Evolutionary conservation across 306 rosid species (phyloP).

Genomic region (Gastrolobium bilobum): DNA sequence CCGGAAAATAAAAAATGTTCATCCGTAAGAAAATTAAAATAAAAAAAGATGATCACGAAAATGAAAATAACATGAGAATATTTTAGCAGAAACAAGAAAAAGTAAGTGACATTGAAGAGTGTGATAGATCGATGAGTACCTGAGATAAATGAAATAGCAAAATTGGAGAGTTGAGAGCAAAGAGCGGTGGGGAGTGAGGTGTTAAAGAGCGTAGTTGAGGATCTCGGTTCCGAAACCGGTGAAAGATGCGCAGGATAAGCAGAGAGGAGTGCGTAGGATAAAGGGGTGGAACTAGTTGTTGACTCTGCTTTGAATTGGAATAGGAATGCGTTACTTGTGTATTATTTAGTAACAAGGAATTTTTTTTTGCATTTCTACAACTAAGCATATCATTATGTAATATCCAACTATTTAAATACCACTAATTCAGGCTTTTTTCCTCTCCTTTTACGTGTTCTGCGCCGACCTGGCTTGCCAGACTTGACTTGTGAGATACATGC

Average conservation of each 20-base stretch:
- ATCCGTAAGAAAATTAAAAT: background rate
- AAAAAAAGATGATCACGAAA: background rate
- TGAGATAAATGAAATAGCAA: constrained; percentile 39
- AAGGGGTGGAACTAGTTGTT: constrained; percentile 38
- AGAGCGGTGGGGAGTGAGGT: constrained; percentile 8
- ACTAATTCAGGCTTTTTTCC: constrained; percentile 10
- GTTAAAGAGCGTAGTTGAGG: constrained; percentile 39
- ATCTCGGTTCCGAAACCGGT: constrained; percentile 54
- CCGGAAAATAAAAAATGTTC: constrained; percentile 7
- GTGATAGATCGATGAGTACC: constrained; percentile 54
- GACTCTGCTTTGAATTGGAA: constrained; percentile 54
- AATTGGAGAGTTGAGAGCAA: constrained; percentile 15
- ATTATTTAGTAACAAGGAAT: background rate
- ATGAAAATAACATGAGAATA: background rate
- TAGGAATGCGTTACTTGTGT: background rate
- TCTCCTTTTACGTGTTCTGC: constrained; percentile 32
- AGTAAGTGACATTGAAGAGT: constrained; percentile 20
- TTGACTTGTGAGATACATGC: constrained; percentile 44
- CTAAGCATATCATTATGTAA: background rate
- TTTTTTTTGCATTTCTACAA: background rate
- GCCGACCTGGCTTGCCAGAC: constrained; percentile 49
- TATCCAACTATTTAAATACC: background rate
- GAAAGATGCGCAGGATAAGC: constrained; percentile 60
- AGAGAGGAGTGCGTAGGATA: constrained; percentile 62
- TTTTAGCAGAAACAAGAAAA: background rate